A percentile compares a stretch with the other conserved stretches of the same genome.
Conservation (phyloP, 106 monocot species). For the Dioscorea zingiberensis region DNA sequence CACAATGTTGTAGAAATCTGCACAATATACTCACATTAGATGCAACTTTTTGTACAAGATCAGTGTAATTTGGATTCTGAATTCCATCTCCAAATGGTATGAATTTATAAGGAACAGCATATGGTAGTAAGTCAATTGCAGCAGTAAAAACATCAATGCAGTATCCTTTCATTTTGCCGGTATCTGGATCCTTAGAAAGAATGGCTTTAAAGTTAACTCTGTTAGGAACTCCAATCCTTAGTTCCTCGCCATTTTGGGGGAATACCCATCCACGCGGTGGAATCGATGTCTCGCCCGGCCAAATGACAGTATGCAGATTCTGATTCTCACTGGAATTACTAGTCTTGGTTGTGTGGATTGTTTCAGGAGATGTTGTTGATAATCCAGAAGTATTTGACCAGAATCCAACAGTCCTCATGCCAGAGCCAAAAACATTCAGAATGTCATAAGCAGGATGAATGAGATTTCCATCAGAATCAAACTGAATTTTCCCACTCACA, state of each 20-base stretch:
- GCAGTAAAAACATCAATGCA: constrained; percentile 79
- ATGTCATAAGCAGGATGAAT: constrained; percentile 72
- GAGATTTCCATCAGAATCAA: constrained; percentile 38
- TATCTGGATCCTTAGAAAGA: constrained; percentile 22
- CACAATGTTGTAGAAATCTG: too few relatives aligned
- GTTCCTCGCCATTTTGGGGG: constrained; percentile 48
- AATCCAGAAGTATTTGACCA: constrained; percentile 79
- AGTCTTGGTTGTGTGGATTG: constrained; percentile 30
- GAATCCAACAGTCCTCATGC: constrained; percentile 46
- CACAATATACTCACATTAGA: constrained; percentile 55
- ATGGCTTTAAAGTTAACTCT: constrained; percentile 47
- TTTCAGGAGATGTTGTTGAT: constrained; percentile 45
- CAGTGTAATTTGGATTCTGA: constrained; percentile 50
- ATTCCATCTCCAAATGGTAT: constrained; percentile 54
- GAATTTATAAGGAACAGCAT: constrained; percentile 56
- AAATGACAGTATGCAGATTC: constrained; percentile 43
- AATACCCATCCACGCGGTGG: constrained; percentile 78
- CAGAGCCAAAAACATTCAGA: constrained; percentile 61
- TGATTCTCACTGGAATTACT: constrained; percentile 28
- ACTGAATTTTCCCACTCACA: constrained; percentile 45
- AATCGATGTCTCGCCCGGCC: constrained; percentile 50
- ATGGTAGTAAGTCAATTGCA: constrained; percentile 57
- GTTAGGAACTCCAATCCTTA: constrained; percentile 58
- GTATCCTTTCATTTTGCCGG: constrained; percentile 32
- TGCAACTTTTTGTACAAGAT: constrained; percentile 43